Evolutionary conservation across 805 yeast genomes (phyloP).

Genomic region (Candida succiphila): DNA sequence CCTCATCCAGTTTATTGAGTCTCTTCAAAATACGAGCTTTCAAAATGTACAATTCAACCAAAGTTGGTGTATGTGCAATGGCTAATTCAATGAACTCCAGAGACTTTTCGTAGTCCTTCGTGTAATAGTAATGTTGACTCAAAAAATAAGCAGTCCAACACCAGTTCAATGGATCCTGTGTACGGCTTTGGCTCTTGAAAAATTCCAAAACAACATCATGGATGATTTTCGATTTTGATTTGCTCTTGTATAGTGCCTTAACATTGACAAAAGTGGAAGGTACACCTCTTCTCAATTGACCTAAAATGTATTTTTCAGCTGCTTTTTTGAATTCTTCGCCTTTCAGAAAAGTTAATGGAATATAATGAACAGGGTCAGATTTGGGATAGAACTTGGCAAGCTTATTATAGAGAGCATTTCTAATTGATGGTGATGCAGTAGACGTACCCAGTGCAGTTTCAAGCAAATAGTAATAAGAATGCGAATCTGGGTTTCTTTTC

Average conservation of each 20-base stretch:
- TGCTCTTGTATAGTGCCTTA: conserved; percentile 62
- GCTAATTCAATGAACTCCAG: conserved; percentile 49
- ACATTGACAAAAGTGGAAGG: conserved; percentile 86
- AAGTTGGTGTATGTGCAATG: conserved; percentile 66
- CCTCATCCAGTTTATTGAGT: conserved; percentile 47
- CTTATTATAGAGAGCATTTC: conserved; percentile 54
- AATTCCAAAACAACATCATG: conserved; percentile 46
- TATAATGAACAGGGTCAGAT: conserved; percentile 68
- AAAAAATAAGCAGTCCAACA: conserved; percentile 73
- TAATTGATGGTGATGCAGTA: conserved; percentile 32
- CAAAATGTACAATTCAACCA: conserved; percentile 71
- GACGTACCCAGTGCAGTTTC: conserved; percentile 55
- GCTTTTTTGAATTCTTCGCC: conserved; percentile 36
- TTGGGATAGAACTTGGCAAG: conserved; percentile 67
- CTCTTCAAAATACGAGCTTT: conserved; percentile 79
- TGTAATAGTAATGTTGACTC: conserved; percentile 63
- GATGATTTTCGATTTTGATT: conserved; percentile 28
- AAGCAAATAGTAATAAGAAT: conserved; percentile 51
- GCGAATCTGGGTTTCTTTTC: conserved; percentile 79
- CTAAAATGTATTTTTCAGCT: conserved; percentile 43
- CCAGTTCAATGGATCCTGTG: conserved; percentile 29
- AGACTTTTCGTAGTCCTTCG: conserved; percentile 46
- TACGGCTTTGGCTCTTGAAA: conserved; percentile 17
- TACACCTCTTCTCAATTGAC: conserved; percentile 67
- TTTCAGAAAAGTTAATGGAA: conserved; percentile 67